These are phyloP conservation scores for Eucalyptus tenuipes DNA, from an alignment of 345 rosid genomes.

Conservation along the genomic window DNA sequence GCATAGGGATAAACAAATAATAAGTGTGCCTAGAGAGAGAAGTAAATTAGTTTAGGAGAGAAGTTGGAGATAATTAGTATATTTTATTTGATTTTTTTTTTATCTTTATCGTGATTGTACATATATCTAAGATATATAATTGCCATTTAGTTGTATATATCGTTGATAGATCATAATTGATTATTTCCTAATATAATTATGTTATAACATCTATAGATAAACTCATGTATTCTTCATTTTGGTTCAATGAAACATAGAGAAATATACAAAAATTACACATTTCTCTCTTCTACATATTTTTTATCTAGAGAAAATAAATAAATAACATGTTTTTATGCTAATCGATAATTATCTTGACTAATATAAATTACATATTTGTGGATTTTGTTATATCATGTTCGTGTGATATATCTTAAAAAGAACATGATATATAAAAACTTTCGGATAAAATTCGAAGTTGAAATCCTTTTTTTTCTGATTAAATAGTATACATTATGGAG, in stretches of 20 bases:
- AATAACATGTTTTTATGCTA: background rate
- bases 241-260: background rate
- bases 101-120: background rate
- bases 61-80: too few species aligned
- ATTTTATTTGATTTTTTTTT: too few species aligned
- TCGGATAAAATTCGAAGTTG: too few species aligned
- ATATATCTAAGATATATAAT: background rate
- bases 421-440: too few species aligned
- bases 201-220: too few species aligned
- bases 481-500: background rate
- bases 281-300: background rate
- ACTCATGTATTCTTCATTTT: background rate
- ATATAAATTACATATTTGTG: too few species aligned
- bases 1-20: too few species aligned
- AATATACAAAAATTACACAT: background rate
- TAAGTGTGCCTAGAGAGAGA: too few species aligned
- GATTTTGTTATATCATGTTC: background rate
- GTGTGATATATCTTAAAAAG: background rate
- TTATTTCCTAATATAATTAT: too few species aligned
- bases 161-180: background rate
- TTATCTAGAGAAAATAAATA: background rate
- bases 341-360: background rate
- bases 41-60: too few species aligned
- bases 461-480: too few species aligned
- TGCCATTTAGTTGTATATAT: too few species aligned